Conservation (phyloP, 148 eudicot genomes). For the Simmondsia chinensis region DNA sequence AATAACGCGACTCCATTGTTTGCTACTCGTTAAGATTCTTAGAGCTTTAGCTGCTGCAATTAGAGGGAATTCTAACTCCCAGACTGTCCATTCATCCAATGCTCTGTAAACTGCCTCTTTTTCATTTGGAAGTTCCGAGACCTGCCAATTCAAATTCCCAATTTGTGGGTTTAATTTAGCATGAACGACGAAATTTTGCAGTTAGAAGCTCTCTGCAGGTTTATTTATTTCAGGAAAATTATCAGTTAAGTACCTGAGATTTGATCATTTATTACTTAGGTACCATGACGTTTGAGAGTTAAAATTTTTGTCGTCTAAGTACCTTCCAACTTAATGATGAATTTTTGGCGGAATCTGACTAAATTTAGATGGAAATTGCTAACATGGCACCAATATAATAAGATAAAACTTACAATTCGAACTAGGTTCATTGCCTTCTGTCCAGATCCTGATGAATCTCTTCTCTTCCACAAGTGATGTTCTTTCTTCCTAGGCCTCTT, state of each 20-base stretch:
- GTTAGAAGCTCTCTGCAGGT: neutral
- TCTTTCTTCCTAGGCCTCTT: conserved; percentile 63
- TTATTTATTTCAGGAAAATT: too few species aligned
- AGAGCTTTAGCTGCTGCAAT: conserved; percentile 89
- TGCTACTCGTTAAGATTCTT: conserved; percentile 54
- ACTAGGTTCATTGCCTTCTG: conserved; percentile 80
- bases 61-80: conserved; percentile 89
- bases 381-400: neutral
- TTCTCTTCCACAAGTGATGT: conserved; percentile 80
- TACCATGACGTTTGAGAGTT: too few species aligned
- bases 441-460: conserved; percentile 81
- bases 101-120: conserved; percentile 78
- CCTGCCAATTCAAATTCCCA: conserved; percentile 23
- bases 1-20: conserved; percentile 67
- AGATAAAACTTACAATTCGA: conserved; percentile 61
- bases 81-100: conserved; percentile 81
- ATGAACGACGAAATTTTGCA: neutral
- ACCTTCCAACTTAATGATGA: neutral
- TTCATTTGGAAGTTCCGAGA: conserved; percentile 72
- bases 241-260: too few species aligned
- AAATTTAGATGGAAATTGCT: neutral
- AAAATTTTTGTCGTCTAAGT: too few species aligned
- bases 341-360: neutral
- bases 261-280: too few species aligned
- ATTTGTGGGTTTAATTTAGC: neutral